Evolutionary conservation across 2,329 filamentous ascomycete species (phyloP), one percentile per base, ranked within the genome.

Genomic region (Monilinia laxa): DNA sequence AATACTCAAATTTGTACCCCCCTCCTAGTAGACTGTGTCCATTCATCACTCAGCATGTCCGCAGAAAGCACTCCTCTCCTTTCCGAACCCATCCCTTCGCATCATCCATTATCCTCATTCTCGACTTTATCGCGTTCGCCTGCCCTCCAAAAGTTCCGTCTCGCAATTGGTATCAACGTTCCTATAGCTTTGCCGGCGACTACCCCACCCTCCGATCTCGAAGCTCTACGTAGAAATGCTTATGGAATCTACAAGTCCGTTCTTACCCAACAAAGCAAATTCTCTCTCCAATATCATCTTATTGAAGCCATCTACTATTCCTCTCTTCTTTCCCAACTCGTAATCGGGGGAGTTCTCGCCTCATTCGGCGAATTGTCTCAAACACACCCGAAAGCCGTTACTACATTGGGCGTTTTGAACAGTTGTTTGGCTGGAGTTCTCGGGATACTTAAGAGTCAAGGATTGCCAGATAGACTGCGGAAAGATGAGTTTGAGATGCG

Each of bases 401-500:
- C 85, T 12, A 75, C 84, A 0, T 78, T 90, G 0, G 87, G 88
- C 3, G 86, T 86, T 1, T 74, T 85, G 14, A 90, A 90, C 72
- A 88, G 86, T 3, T 76, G 87, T 4, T 80, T 89, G 7, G 87
- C 87, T 0, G 87, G 88, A 20, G 77, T 87, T 0, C 76, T 90
- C 25, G 86, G 86, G 0, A 80, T 84, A 10, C 73, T 84, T 57
- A 84, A 83, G 72, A 81, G 82, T 5, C 81, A 82, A 53, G 83
- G 82, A 0, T 71, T 84, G 62, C 82, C 82, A 0, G 80, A 82
- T 69, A 74, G 80, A 20, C 68, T 84, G 23, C 76, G 80, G 52
- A 80, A 81, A 62, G 80, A 84, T 66, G 79, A 80, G 49, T 76
- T 80, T 20, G 80, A 80, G 54, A 82, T 81, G 70, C 74, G 80